Percentiles rank a stretch among this genome's conserved stretches.
phyloP scores from a whole-genome alignment of 2,329 filamentous ascomycete species.

The Thermothelomyces thermophilus region DNA sequence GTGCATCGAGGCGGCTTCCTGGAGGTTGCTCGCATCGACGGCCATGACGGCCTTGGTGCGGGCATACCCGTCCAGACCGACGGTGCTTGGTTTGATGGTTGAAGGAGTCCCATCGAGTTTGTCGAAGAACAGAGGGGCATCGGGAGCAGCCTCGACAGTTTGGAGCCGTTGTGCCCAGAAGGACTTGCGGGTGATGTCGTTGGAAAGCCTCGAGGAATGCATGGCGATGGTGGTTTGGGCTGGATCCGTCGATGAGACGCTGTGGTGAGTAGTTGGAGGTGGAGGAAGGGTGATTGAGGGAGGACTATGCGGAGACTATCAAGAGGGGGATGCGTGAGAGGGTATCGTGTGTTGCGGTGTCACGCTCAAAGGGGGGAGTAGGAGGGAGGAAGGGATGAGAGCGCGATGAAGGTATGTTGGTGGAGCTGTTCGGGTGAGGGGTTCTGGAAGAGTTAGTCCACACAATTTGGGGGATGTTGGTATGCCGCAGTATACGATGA shows the following conservation, averaged over 20 bases:
- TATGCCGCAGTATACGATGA: no score
- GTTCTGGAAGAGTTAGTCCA: no score
- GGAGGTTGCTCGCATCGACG: slow-evolving; percentile 8
- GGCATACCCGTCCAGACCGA: background rate
- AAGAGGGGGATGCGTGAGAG: background rate
- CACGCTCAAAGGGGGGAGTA: background rate
- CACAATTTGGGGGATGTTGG: no score
- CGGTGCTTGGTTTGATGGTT: background rate
- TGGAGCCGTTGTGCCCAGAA: slow-evolving; percentile 10
- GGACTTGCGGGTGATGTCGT: slow-evolving; percentile 12
- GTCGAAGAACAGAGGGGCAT: slow-evolving; percentile 8
- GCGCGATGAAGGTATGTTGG: no score
- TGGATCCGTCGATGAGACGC: background rate
- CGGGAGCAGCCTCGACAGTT: slow-evolving; percentile 1
- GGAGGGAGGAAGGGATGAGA: background rate
- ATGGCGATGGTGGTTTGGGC: background rate
- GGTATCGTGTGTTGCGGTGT: background rate
- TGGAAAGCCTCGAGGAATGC: slow-evolving; percentile 8
- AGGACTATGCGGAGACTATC: background rate
- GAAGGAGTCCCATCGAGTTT: background rate
- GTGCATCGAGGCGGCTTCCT: slow-evolving; percentile 6
- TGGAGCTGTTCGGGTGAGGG: no score
- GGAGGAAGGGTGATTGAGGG: background rate
- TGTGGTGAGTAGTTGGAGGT: background rate
- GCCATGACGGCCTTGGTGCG: slow-evolving; percentile 14